These are phyloP conservation scores for Suhomyces kunorum DNA, from an alignment of 1,139 yeast species.

Conservation along the genomic window DNA sequence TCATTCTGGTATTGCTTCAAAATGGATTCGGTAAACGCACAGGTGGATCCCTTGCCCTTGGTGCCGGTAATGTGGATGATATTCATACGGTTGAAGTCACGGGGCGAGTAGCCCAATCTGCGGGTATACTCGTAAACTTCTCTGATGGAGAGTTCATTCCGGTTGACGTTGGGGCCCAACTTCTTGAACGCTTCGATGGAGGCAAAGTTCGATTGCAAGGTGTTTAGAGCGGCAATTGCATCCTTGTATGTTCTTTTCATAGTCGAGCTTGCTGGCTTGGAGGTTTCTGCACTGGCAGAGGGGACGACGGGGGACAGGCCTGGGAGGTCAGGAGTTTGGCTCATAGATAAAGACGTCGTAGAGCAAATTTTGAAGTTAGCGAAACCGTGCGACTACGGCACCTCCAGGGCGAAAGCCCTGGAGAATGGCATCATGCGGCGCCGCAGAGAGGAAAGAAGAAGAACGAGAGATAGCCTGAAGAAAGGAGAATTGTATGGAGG, in stretches of 20 bases:
- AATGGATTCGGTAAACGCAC: conserved; percentile 89
- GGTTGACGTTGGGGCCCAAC: conserved; percentile 60
- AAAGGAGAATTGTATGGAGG: too few relatives aligned
- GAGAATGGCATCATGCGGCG: too few relatives aligned
- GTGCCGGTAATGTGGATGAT: conserved; percentile 95
- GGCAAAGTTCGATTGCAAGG: conserved; percentile 88
- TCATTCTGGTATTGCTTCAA: conserved; percentile 54
- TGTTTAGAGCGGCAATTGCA: conserved; percentile 82
- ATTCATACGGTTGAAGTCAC: conserved; percentile 72
- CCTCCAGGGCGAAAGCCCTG: too few relatives aligned
- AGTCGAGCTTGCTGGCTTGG: conserved; percentile 1
- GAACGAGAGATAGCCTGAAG: too few relatives aligned
- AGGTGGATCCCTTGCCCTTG: conserved; percentile 97
- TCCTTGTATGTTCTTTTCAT: conserved; percentile 50
- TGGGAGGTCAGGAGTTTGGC: conserved; percentile 6
- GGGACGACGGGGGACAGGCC: conserved; percentile 4
- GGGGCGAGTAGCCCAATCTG: conserved; percentile 75
- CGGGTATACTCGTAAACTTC: conserved; percentile 93
- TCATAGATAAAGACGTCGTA: conserved; percentile 7
- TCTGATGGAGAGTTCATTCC: conserved; percentile 70
- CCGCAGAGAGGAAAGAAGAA: too few relatives aligned
- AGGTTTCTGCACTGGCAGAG: conserved; percentile 1
- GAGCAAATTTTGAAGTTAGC: conserved; percentile 1
- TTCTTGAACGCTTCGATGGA: conserved; percentile 79
- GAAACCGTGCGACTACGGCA: conserved; percentile 5